Evolutionary conservation across 2,329 filamentous ascomycete genomes (phyloP).

Genomic region (Sporothrix euskadiensis): DNA sequence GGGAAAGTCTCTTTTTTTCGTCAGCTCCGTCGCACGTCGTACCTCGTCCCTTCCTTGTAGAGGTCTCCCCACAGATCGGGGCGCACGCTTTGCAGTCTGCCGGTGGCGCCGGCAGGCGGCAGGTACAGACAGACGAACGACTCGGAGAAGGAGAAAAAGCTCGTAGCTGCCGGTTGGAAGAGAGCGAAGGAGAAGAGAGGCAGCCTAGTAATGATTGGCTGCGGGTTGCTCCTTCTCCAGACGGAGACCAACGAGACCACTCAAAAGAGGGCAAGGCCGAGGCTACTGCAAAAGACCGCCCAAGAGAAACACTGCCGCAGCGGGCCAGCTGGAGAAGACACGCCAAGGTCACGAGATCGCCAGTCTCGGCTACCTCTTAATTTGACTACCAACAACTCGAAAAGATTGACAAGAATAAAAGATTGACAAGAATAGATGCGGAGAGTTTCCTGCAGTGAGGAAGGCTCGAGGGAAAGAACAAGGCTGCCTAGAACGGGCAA

Average conservation of each 20-base stretch:
- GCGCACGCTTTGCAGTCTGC: background rate
- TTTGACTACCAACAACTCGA: background rate
- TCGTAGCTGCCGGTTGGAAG: background rate
- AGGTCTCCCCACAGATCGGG: background rate
- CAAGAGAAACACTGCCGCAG: slow-evolving; percentile 4
- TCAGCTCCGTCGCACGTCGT: background rate
- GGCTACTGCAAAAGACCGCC: background rate
- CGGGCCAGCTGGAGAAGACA: background rate
- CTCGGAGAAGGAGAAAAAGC: background rate
- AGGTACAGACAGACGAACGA: background rate
- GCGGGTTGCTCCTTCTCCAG: background rate
- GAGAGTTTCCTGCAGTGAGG: background rate
- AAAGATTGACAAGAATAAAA: background rate
- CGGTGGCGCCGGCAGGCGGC: background rate
- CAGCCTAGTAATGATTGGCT: slow-evolving; percentile 12
- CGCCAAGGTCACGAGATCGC: slow-evolving; percentile 3
- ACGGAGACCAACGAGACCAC: background rate
- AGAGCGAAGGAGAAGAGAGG: background rate
- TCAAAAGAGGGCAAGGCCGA: slow-evolving; percentile 5
- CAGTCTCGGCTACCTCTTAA: background rate
- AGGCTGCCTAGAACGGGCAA: slow-evolving; percentile 9
- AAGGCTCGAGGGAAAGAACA: background rate
- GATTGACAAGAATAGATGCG: background rate
- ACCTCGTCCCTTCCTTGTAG: background rate
- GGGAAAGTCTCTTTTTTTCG: background rate